Evolutionary conservation across 2,329 filamentous ascomycete species (phyloP), one percentile per base, ranked within the genome.

Genomic region (Aspergillus eucalypticola): DNA sequence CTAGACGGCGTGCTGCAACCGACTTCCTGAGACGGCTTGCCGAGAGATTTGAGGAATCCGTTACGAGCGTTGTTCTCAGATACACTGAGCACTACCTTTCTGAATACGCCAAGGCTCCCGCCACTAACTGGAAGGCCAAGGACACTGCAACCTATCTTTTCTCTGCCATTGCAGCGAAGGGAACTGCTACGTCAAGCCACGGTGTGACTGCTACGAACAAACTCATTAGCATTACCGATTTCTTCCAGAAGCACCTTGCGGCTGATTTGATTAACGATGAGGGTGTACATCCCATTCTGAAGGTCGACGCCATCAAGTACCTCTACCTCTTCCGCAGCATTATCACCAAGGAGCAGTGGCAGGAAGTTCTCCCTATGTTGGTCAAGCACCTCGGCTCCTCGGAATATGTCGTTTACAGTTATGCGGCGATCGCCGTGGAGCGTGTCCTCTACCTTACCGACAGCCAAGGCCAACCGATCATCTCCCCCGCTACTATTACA

Each of bases 101-200:
- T 38, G 84, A 90, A 57, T 92, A 92, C 70, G 84, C 87, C 58
- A 90, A 90, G 75, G 82, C 88, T 63, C 81, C 82, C 44, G 76
- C 79, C 13, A 79, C 84, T 17, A 92, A 96, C 75, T 99, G 95
- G 95, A 96, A 96, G 77, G 88, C 92, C 52, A 99, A 99, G 80
- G 95, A 99, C 72, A 98, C 94, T 0, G 95, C 95, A n/a, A 89
- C 97, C 60, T 98, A 98, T 72, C 86, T 99, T 15, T 99, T 96
- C 82, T 88, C 95, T 39, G 92, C 95, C 4, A 92, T 98, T 68
- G 95, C 95, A 15, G 92, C 93, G 42, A 96, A 96, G 80, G 95
- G 95, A 56, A 86, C 88, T 32, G 88, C 94, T 32, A 98, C 95
- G 3, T 86, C 92, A 7, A 90, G 88, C 0, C 91, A 96, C 69